Base-by-base conservation (phyloP, 108 stramenopile species). In the Thalassiosira profunda region DNA sequence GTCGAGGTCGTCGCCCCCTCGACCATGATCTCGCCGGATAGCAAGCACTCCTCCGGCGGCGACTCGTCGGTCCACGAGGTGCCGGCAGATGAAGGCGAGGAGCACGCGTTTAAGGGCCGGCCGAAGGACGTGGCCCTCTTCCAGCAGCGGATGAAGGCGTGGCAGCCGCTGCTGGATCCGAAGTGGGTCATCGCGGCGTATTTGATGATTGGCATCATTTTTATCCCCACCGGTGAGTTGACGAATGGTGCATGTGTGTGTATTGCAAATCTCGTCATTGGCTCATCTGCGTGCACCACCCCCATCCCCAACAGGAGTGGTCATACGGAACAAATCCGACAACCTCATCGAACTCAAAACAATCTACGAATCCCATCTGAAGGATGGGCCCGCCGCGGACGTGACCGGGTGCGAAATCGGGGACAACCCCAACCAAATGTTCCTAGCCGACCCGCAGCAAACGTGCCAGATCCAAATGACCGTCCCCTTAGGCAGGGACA, bases 81-180 rank as follows among this genome's bases (percentile, higher is more conserved):
- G n/a, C n/a, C n/a, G n/a, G n/a, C n/a, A n/a, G n/a, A n/a, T n/a
- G n/a, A n/a, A n/a, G n/a, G n/a, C n/a, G n/a, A n/a, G n/a, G n/a
- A n/a, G n/a, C n/a, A n/a, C n/a, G n/a, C n/a, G n/a, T n/a, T n/a
- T n/a, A n/a, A n/a, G n/a, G n/a, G 82, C 41, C 82, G 86, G 11
- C 94, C 94, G 3, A 17, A 26, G 17, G 84, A 92, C 64, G 51
- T 71, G 56, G 89, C 91, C 11, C 40, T 92, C 5, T 76, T 73
- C 40, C 96, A 97, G 60, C 98, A 99, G 63, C 76, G 94, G 17
- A 77, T 99, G 49, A 74, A 83, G 40, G 88, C 98, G 5, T 99
- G 98, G 98, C 85, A 93, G 77, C 98, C 98, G 1, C 82, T 98
- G 44, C 64, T 99, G 14, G 94, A 96, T 62, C 96, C 98, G 10